These are phyloP conservation scores for Vanderwaltozyma verrucispora DNA, from an alignment of 805 yeast species.

Conservation along the genomic window DNA sequence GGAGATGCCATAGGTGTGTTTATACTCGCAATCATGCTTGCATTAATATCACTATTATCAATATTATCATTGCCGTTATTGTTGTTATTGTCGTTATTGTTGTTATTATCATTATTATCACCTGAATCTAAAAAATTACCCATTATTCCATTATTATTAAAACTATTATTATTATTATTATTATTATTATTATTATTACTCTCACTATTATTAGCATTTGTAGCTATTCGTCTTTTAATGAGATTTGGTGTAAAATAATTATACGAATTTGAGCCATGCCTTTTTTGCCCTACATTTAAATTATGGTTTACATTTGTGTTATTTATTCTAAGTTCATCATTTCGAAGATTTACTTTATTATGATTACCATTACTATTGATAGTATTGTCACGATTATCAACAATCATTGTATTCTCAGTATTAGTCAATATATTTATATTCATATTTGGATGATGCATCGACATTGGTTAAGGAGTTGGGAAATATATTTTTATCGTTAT, in stretches of 20 bases:
- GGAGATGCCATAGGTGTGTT: slow-evolving; percentile 1
- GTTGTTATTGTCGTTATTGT: too few relatives aligned
- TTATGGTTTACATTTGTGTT: neutral
- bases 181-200: slow-evolving; percentile 3
- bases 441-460: too few relatives aligned
- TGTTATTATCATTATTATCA: neutral
- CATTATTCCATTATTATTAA: neutral
- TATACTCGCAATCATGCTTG: neutral
- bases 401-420: too few relatives aligned
- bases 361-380: too few relatives aligned
- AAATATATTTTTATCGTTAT: too few relatives aligned
- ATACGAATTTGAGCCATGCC: slow-evolving; percentile 18
- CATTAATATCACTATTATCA: neutral
- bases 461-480: too few relatives aligned
- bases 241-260: slow-evolving; percentile 7
- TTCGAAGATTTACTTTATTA: neutral
- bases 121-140: neutral
- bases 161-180: slow-evolving; percentile 1
- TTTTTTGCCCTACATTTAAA: slow-evolving; percentile 13
- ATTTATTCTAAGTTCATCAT: neutral
- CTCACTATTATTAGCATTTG: slow-evolving; percentile 2
- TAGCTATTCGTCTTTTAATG: slow-evolving; percentile 18
- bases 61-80: too few relatives aligned
- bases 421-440: too few relatives aligned
- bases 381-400: too few relatives aligned